These are phyloP conservation scores for Nakaseomyces kungkrabaensis DNA, from an alignment of 1,139 yeast genomes.

Conservation along the genomic window DNA sequence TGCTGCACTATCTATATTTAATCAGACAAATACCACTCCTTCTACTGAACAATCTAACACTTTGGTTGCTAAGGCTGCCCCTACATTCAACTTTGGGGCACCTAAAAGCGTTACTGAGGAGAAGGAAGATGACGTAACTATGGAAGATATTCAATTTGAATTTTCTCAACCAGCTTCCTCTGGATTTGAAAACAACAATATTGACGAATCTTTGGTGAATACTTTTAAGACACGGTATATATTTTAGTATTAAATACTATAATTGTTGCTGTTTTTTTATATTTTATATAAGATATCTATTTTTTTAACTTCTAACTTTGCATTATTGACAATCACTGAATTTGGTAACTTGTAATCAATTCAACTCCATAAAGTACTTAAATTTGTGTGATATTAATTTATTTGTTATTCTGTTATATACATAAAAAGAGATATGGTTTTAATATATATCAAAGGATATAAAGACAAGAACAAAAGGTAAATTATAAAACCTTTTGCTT, in stretches of 20 bases:
- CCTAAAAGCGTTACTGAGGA: background rate
- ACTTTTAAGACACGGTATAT: background rate
- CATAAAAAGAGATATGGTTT: no score
- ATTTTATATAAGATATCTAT: no score
- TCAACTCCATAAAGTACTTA: no score
- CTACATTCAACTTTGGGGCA: background rate
- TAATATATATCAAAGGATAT: background rate
- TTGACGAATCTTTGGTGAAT: background rate
- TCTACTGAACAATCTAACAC: background rate
- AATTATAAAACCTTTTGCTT: slow-evolving; percentile 51
- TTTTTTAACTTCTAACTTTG: no score
- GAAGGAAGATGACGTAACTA: background rate
- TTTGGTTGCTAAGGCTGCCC: background rate
- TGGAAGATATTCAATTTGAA: background rate
- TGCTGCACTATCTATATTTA: background rate
- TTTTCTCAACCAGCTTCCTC: background rate
- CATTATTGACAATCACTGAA: no score
- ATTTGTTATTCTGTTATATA: no score
- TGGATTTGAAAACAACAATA: background rate
- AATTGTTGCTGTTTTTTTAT: no score
- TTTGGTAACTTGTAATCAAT: no score
- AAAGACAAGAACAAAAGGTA: background rate
- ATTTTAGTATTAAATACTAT: background rate
- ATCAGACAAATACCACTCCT: background rate
- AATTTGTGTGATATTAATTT: no score